Percentiles rank a stretch among this genome's conserved stretches.
Evolutionary conservation across 192 early-diverging fungal genomes (phyloP).

Genomic region (Backusella parvicylindrica): DNA sequence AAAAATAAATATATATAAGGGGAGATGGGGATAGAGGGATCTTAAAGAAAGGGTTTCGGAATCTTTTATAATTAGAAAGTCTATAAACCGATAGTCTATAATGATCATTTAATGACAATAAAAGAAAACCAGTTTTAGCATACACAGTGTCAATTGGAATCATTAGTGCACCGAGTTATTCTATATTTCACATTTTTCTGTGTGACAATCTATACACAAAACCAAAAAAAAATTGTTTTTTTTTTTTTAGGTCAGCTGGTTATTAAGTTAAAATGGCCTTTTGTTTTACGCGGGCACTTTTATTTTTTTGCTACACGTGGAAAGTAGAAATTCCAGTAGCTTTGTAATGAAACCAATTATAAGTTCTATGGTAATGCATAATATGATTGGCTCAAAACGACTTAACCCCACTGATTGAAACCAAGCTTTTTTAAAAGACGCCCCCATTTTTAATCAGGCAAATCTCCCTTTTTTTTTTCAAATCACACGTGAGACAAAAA

Average conservation of each 20-base stretch:
- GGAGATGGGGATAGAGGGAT: not conserved
- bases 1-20: not conserved
- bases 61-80: not conserved
- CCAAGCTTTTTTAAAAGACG: not conserved
- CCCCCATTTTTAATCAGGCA: not conserved
- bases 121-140: not conserved
- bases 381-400: not conserved
- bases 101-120: not conserved
- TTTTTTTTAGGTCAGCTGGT: not conserved
- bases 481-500: constrained; percentile 3
- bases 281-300: constrained; percentile 1
- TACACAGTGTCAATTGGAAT: constrained; percentile 2
- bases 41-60: not conserved
- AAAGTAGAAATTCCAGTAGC: constrained; percentile 1
- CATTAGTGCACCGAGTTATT: not conserved
- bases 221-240: not conserved
- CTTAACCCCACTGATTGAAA: not conserved
- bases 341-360: not conserved
- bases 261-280: not conserved
- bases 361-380: not conserved
- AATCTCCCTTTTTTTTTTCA: not conserved
- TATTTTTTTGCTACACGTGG: not conserved
- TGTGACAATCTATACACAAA: not conserved
- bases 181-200: constrained; percentile 5
- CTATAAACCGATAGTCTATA: not conserved